Base-by-base conservation (phyloP, 2,329 filamentous ascomycete species). In the Zymoseptoria pseudotritici region DNA sequence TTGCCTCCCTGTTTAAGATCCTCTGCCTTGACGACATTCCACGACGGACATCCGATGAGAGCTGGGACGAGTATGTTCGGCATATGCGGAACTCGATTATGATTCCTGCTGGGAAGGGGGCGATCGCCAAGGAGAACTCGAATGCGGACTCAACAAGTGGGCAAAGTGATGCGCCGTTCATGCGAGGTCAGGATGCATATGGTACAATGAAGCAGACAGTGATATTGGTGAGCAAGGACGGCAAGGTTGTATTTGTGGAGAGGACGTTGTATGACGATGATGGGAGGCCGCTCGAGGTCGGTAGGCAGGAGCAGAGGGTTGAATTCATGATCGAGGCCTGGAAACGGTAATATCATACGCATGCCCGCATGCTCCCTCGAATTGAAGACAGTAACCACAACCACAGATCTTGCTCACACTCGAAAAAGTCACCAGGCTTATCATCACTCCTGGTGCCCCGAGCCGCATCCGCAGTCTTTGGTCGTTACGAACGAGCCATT, bases 181-280 rank as follows among this genome's bases (percentile, higher is more conserved):
- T 42, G 4, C 42, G 63, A n/a, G 61, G 61, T 9, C 52, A 65
- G 5, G 82, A 81, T 0, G 72, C 80, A 7, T 88, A 88, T 68
- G 85, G 85, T 0, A 88, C 85, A 2, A 83, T 86, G 69, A 85
- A 84, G 71, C 84, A 87, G 69, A 85, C 82, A 1, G 74, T 87
- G 7, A 75, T 87, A 2, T 71, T 88, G 13, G 83, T 86, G 20
- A 76, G 80, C 65, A 73, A 74, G 29, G 67, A 79, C n/a, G 83
- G 83, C 2, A 77, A 78, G 57, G 78, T 85, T 42, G 82, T 78
- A n/a, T 87, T 83, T 66, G 77, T 86, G 36, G 85, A 88, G 71
- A 76, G 84, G 58, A 86, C 84, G 19, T 69, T 87, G 20, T 86
- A 79, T 67, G 82, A 85, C 66, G 73, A 77, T 11, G 70, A 81